Percentiles rank a stretch among this genome's conserved stretches.
Evolutionary conservation across 108 stramenopile genomes (phyloP).

Genomic region (Skeletonema costatum): DNA sequence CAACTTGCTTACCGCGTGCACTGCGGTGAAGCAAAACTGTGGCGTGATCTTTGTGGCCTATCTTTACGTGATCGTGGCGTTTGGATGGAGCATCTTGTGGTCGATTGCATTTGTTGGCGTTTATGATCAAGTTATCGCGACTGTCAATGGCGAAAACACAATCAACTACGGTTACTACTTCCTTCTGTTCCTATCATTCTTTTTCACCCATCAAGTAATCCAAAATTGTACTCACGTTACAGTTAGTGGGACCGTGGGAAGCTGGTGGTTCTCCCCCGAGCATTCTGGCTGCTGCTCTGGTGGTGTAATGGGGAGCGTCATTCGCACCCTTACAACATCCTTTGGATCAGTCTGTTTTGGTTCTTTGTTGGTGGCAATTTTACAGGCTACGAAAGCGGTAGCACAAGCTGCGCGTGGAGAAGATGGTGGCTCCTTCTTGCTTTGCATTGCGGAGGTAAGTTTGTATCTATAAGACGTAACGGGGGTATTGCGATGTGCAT

Average conservation of each 20-base stretch:
- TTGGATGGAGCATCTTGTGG: conserved; percentile 75
- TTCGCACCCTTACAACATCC: conserved; percentile 66
- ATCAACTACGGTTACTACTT: conserved; percentile 74
- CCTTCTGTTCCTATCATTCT: conserved; percentile 76
- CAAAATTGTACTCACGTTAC: conserved; percentile 82
- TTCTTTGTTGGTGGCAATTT: conserved; percentile 71
- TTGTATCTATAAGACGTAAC: conserved; percentile 55
- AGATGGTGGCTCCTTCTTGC: conserved; percentile 48
- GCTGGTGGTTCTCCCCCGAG: conserved; percentile 90
- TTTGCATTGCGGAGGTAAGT: conserved; percentile 71
- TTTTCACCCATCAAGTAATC: conserved; percentile 84
- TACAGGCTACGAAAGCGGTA: conserved; percentile 73
- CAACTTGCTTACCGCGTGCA: conserved; percentile 75
- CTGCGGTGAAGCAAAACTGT: conserved; percentile 75
- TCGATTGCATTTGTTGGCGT: conserved; percentile 57
- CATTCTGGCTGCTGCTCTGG: conserved; percentile 64
- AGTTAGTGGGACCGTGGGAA: conserved; percentile 85
- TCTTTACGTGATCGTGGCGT: conserved; percentile 64
- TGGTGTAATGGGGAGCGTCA: conserved; percentile 56
- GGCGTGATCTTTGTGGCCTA: conserved; percentile 69
- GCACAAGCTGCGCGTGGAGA: conserved; percentile 49
- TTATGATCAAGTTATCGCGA: conserved; percentile 47
- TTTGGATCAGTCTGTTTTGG: conserved; percentile 84
- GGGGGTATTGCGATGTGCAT: conserved; percentile 18
- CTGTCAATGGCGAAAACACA: conserved; percentile 1